Base-by-base conservation (phyloP, 345 rosid species). In the Aquilaria malaccensis region DNA sequence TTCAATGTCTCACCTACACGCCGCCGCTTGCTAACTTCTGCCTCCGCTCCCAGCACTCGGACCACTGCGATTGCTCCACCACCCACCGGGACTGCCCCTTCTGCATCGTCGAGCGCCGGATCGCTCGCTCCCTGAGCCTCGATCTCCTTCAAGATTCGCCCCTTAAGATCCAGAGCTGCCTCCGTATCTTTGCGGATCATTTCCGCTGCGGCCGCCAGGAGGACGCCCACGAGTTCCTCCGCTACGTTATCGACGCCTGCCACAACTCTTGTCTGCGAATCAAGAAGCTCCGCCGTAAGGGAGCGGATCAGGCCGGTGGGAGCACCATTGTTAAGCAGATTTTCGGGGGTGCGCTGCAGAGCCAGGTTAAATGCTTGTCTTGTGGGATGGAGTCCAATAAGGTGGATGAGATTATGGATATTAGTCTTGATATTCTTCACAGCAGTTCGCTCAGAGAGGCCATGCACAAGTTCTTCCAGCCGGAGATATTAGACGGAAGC, bases 11-110 rank as follows among this genome's bases (percentile, higher is more conserved):
- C 67, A 95, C 99, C 60, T 86, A 86, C 79, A 91, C 99, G 56
- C 96, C 99, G 64, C 99, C 99, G 14, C 81, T 95, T 52, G 99
- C 99, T 62, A 88, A 95, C 84, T 91, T 91, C 78, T 95, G 99
- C 70, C 97, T 95, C 64, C 63, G 70, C 45, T 73, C 64, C 49
- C 86, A 83, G 53, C 99, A 95, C 84, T 83, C 99, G 52, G 82
- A 96, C 55, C 72, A 61, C 77, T 95, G 99, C 60, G 96, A 93
- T 74, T 83, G 88, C 3, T 62, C 74, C 30, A 76, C 79, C 70
- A 84, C 73, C 11, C 81, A 79, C 61, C 83, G 88, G 12, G 99
- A 91, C 49, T 91, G 97, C 51, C 93, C 97, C 2, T 95, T 95
- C 67, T 95, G 99, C 65, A 65, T 95, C 48, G 72, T 95, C 0